Conservation (phyloP, 768 basidiomycete species). For the Phylloporus sp. region DNA sequence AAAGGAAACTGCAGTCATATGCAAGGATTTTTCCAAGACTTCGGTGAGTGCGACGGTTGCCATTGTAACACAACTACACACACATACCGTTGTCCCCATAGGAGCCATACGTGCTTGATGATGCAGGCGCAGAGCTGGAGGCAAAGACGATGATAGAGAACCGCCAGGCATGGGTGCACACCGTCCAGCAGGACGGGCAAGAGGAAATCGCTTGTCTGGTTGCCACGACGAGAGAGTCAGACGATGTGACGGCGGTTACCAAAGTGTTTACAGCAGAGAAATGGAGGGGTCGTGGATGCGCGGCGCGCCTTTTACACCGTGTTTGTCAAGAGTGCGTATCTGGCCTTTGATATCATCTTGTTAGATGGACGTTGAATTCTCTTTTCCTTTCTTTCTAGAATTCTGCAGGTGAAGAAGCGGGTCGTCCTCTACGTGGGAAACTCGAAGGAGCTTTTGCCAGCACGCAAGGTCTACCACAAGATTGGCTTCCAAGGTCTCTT, state of each 20-base stretch:
- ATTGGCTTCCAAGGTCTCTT: slow-evolving; percentile 21
- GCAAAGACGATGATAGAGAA: slow-evolving; percentile 46
- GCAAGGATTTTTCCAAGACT: slow-evolving; percentile 52
- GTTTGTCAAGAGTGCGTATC: slow-evolving; percentile 50
- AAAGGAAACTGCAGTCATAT: slow-evolving; percentile 39
- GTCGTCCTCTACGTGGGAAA: slow-evolving; percentile 60
- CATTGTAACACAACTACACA: not conserved
- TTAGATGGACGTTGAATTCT: slow-evolving; percentile 3
- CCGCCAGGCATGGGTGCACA: slow-evolving; percentile 57
- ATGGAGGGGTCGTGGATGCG: slow-evolving; percentile 52
- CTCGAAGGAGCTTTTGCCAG: slow-evolving; percentile 11
- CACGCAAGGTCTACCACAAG: slow-evolving; percentile 20
- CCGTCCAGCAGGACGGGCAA: slow-evolving; percentile 27
- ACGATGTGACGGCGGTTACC: slow-evolving; percentile 55
- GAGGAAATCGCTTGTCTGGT: slow-evolving; percentile 59
- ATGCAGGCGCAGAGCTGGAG: slow-evolving; percentile 43
- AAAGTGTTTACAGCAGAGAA: slow-evolving; percentile 60
- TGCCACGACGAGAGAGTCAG: slow-evolving; percentile 61
- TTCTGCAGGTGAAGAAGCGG: slow-evolving; percentile 22
- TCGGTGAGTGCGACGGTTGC: slow-evolving; percentile 44
- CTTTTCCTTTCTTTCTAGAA: slow-evolving; percentile 11
- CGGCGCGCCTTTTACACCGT: slow-evolving; percentile 53
- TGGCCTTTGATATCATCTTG: not conserved
- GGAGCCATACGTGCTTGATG: slow-evolving; percentile 54
- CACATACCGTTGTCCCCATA: slow-evolving; percentile 19